Conservation (phyloP, 352 stramenopile species). For the Synura sp. region DNA sequence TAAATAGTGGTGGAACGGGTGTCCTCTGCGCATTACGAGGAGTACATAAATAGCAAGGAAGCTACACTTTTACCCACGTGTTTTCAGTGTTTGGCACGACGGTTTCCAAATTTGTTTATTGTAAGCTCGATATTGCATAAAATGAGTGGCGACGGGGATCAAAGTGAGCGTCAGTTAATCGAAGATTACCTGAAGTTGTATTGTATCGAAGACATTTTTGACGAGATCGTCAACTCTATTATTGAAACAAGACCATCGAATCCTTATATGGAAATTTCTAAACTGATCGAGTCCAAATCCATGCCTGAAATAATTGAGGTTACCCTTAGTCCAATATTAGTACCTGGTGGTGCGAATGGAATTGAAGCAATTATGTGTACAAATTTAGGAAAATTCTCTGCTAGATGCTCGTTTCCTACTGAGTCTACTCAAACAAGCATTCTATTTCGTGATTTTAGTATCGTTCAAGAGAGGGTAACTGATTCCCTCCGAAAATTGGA, state of each 20-base stretch:
- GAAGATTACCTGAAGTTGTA: background rate
- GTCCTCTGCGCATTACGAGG: no score
- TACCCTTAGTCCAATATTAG: background rate
- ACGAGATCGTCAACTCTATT: background rate
- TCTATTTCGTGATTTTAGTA: background rate
- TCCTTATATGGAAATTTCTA: background rate
- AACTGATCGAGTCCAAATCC: background rate
- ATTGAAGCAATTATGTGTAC: background rate
- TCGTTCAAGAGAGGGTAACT: background rate
- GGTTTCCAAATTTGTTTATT: no score
- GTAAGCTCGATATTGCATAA: no score
- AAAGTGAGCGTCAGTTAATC: background rate
- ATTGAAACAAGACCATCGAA: background rate
- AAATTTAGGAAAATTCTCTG: background rate
- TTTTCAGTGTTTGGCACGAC: no score
- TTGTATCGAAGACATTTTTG: background rate
- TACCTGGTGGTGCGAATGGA: background rate
- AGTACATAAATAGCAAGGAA: no score
- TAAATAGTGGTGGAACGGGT: no score
- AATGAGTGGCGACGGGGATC: no score
- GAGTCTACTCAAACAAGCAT: background rate
- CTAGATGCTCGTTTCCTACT: background rate
- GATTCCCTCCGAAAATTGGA: background rate
- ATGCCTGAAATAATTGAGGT: background rate
- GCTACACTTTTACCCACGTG: no score